Evolutionary conservation across 208 protist genomes (phyloP), one percentile per base, ranked within the genome.

Genomic region (Acanthamoeba royreba): DNA sequence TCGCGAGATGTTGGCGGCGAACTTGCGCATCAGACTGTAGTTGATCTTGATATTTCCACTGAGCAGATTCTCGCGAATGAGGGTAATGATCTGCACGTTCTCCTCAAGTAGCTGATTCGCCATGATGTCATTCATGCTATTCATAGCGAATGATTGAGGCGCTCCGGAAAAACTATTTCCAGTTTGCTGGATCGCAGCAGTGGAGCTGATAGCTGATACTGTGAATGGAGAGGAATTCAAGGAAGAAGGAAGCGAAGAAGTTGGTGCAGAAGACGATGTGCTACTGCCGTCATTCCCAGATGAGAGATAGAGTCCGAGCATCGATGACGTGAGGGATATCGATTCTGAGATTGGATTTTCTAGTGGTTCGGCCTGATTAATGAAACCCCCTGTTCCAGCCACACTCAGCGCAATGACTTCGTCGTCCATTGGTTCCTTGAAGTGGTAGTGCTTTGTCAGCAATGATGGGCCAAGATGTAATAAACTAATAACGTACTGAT

Each of bases 31-130:
- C 25, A 87, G 77, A 19, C 47, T 58, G 47, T 87, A 87, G 77
- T 87, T 87, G n/a, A 61, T 49, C n/a, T 49, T 61, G 77, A 87
- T 58, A 19, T 31, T 49, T 22, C 77, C 77, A 46, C 55, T 87
- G 77, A 87, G n/a, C 17, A 87, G 77, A 53, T 87, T 87, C 77
- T 87, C 77, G 47, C 77, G 77, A 19, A 87, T 87, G 45, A 49
- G 49, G 33, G 42, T 87, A 9, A 87, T 87, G 77, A 87, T 58
- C 45, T 58, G 77, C 43, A 87, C 46, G 47, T 87, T 87, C n/a
- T 87, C 77, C 25, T 87, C 77, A 15, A 87, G 47, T 46, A 87
- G 45, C 47, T 87, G 77, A 31, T 87, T 87, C 45, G 77, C 77
- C 66, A 79, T 38, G 66, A 79, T 79, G 38, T 79, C 66, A 40